These are phyloP conservation scores for Parasarocladium wereldwijsianum DNA, from an alignment of 2,329 filamentous ascomycete genomes.

Conservation along the genomic window DNA sequence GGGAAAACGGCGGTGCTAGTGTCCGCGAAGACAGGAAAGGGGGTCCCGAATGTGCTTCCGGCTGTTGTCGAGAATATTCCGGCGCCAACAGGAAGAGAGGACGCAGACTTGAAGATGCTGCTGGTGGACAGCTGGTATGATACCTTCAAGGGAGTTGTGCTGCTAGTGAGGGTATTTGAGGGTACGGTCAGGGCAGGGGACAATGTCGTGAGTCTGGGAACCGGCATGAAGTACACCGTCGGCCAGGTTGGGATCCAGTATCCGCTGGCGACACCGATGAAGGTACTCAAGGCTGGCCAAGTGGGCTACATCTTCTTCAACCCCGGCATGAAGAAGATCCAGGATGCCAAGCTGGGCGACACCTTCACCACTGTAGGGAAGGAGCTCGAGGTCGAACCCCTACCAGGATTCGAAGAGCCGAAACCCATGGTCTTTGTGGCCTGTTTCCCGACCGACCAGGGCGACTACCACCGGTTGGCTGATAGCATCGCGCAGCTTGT, in stretches of 20 bases:
- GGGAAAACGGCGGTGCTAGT: conserved; percentile 55
- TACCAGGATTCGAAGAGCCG: conserved; percentile 89
- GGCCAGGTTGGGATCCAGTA: conserved; percentile 97
- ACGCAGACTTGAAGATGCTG: conserved; percentile 64
- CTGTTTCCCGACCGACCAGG: conserved; percentile 84
- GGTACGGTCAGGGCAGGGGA: conserved; percentile 73
- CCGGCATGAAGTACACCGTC: conserved; percentile 77
- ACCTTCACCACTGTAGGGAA: conserved; percentile 76
- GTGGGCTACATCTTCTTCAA: conserved; percentile 97
- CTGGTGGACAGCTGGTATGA: conserved; percentile 98
- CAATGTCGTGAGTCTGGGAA: conserved; percentile 75
- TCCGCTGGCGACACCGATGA: conserved; percentile 71
- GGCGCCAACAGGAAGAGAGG: conserved; percentile 57
- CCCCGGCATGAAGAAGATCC: conserved; percentile 91
- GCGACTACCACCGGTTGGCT: conserved; percentile 72
- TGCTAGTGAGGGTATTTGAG: conserved; percentile 84
- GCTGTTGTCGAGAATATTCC: conserved; percentile 77
- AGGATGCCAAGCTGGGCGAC: conserved; percentile 91
- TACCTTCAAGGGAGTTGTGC: conserved; percentile 82
- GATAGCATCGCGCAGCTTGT: conserved; percentile 91
- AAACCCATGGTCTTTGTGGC: conserved; percentile 99
- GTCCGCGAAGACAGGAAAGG: conserved; percentile 86
- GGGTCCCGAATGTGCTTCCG: conserved; percentile 71
- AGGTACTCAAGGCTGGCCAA: conserved; percentile 71
- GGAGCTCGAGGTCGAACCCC: conserved; percentile 62